A percentile compares a stretch with the other conserved stretches of the same genome.
These are phyloP conservation scores for Colletotrichum chlorophyti DNA, from an alignment of 2,329 filamentous ascomycete species.

Conservation along the genomic window DNA sequence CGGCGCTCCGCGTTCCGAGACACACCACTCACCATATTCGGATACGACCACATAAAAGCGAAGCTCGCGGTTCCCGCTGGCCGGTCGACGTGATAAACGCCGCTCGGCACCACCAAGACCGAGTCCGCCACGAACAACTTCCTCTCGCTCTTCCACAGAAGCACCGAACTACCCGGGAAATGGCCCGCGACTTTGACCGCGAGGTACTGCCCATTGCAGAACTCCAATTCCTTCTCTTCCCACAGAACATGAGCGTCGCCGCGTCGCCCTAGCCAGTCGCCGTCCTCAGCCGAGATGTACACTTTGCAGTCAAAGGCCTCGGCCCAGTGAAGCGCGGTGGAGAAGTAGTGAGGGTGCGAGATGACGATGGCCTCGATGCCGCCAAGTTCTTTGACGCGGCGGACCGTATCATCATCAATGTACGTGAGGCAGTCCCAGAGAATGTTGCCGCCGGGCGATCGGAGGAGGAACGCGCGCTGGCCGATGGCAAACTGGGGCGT, in stretches of 20 bases:
- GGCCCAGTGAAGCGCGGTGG: slow-evolving; percentile 78
- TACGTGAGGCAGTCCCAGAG: slow-evolving; percentile 82
- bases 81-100: slow-evolving; percentile 38
- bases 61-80: slow-evolving; percentile 24
- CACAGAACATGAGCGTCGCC: slow-evolving; percentile 56
- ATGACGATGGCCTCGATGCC: slow-evolving; percentile 77
- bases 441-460: slow-evolving; percentile 71
- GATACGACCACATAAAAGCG: slow-evolving; percentile 28
- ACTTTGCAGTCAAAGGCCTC: slow-evolving; percentile 72
- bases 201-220: slow-evolving; percentile 56
- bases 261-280: slow-evolving; percentile 63
- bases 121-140: slow-evolving; percentile 80
- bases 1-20: neutral
- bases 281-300: slow-evolving; percentile 71
- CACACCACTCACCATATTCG: slow-evolving; percentile 23
- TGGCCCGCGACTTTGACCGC: slow-evolving; percentile 79
- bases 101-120: slow-evolving; percentile 72
- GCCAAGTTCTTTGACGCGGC: slow-evolving; percentile 63
- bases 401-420: slow-evolving; percentile 69
- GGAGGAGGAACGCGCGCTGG: slow-evolving; percentile 74
- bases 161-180: slow-evolving; percentile 76
- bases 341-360: slow-evolving; percentile 84
- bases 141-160: slow-evolving; percentile 59
- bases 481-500: slow-evolving; percentile 74
- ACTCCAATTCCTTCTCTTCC: slow-evolving; percentile 46